Base-by-base conservation (phyloP, 345 rosid genomes). In the Sonneratia alba region DNA sequence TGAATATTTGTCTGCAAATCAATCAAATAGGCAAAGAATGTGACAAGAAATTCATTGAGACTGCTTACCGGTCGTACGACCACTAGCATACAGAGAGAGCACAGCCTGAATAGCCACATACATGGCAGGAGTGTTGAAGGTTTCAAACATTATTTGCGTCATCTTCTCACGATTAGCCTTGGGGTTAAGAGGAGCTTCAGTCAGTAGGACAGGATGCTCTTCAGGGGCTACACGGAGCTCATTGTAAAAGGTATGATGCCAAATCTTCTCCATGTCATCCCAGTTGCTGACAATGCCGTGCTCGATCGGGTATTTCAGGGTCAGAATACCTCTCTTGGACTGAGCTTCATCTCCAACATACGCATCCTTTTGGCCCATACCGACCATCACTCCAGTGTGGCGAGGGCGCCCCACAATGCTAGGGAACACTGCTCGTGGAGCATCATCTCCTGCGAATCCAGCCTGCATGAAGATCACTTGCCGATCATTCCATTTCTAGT, bases 221-320 rank as follows among this genome's bases (percentile, higher is more conserved):
- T 86, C 93, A 6, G 93, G 93, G 68, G 89, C 90, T 63, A 88
- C 93, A 67, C 93, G 90, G 63, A 88, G 93, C 82, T 88, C 90
- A 48, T 85, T 82, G 73, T 82, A 47, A 8, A 47, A 8, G 15
- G 13, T 47, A 13, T 47, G 51, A 2, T 47, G 51, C 51, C 51
- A 47, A 47, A 47, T 47, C 9, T 47, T 47, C 51, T 13, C 51
- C 51, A 47, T 13, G 14, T 8, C 51, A 47, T 47, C 14, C 51
- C 51, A 47, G 51, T 47, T 47, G 51, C 51, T 47, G 9, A 47
- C 15, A 13, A 47, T 47, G 6, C 51, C 51, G 5, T 47, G 51
- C 51, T 47, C 51, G 13, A 47, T 47, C 15, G 14, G 51, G 51
- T 47, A 47, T 47, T 42, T 47, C 51, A 47, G 15, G 6, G 51